Evolutionary conservation across 495 filamentous ascomycete genomes (phyloP), one percentile per base, ranked within the genome.

Genomic region (Amorphotheca resinae): DNA sequence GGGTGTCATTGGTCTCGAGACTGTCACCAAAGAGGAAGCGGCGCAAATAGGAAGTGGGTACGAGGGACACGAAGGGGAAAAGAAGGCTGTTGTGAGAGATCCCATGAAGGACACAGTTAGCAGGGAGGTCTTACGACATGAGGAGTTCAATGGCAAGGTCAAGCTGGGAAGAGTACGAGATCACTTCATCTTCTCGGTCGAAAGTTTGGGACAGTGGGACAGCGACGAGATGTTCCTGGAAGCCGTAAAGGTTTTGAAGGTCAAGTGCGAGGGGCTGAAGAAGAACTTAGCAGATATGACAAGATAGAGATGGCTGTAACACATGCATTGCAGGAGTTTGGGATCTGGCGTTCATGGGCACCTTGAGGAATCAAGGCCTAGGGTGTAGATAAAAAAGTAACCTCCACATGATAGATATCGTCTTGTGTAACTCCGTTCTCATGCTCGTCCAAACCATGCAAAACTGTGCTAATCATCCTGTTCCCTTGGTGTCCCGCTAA

Each of bases 111-210:
- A 99, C 60, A 96, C 89, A 1, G 91, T 99, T 44, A 87, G 80
- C 58, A 72, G 93, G 45, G 93, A 99, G 65, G 88, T 83, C 48
- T 59, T 96, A 52, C 73, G 93, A 32, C 89, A 99, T 57, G 74
- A 77, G 31, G 93, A 96, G 62, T 96, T 99, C 69, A 73, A 91
- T 53, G 82, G 71, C 45, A 96, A 93, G 69, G 93, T 99, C 41
- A 88, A 86, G 68, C 70, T 99, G 9, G 93, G 93, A 33, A 73
- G 93, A 22, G 64, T 84, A 31, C 66, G 82, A 47, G 93, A 99
- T 64, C 93, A 99, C 63, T 99, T 99, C 58, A 95, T 99, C 62
- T 99, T 87, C 70, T 78, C 74, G 42, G 68, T 99, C 5, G 93
- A 99, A 70, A 95, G 87, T 64, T 80, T 85, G 8, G 93, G 93